Conservation (phyloP, 1,284 basidiomycete genomes). For the Sparassis latifolia region DNA sequence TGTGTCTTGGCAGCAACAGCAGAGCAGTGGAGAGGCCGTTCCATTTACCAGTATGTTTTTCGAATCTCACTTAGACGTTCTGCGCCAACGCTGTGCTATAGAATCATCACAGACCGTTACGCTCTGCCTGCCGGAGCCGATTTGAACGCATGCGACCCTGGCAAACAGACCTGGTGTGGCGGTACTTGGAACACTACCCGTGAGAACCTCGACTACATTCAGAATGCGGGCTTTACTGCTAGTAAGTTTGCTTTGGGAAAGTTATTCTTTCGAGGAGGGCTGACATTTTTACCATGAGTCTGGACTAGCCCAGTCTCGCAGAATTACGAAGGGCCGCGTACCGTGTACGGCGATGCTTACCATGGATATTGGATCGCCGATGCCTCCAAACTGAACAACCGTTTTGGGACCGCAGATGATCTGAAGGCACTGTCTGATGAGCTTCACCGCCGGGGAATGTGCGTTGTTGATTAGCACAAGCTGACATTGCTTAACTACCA, state of each 20-base stretch:
- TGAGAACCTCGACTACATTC: conserved; percentile 75
- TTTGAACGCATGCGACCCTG: conserved; percentile 48
- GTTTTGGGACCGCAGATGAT: conserved; percentile 68
- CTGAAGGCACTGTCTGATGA: conserved; percentile 62
- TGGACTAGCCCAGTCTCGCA: conserved; percentile 66
- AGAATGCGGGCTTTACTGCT: conserved; percentile 73
- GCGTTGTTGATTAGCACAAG: conserved; percentile 10
- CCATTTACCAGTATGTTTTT: conserved; percentile 33
- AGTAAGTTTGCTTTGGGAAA: conserved; percentile 27
- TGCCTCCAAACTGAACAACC: conserved; percentile 55
- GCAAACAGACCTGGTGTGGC: conserved; percentile 62
- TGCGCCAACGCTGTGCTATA: conserved; percentile 15
- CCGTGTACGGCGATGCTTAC: conserved; percentile 65
- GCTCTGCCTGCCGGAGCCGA: conserved; percentile 52
- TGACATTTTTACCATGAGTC: conserved; percentile 25
- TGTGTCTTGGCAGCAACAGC: conserved; percentile 29
- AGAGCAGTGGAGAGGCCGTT: conserved; percentile 33
- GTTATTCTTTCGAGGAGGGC: not conserved
- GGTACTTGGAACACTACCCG: conserved; percentile 76
- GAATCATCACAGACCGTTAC: conserved; percentile 74
- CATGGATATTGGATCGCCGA: conserved; percentile 70
- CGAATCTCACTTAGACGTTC: not conserved
- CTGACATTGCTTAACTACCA: not conserved
- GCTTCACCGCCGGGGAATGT: conserved; percentile 69
- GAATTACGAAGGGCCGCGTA: conserved; percentile 65